Conservation (phyloP, 139 green algal genomes). For the Coccomyxa sp. region DNA sequence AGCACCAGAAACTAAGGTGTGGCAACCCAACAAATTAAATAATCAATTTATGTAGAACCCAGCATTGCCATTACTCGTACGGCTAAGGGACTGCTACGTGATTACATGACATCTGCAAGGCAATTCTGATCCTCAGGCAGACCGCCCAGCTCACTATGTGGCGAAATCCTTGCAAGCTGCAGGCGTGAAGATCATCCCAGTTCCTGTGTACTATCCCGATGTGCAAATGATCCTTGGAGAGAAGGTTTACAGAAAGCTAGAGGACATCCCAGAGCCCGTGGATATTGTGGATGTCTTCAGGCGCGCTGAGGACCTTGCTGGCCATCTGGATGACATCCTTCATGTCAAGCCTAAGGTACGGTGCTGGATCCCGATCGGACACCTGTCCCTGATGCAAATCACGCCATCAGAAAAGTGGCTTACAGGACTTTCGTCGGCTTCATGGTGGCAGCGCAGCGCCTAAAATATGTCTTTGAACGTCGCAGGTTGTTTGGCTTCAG, state of each 20-base stretch:
- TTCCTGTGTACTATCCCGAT: conserved; percentile 57
- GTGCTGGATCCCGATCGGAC: background rate
- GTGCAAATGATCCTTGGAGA: conserved; percentile 45
- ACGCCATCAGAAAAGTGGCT: background rate
- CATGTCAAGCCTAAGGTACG: conserved; percentile 21
- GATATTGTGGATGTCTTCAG: conserved; percentile 51
- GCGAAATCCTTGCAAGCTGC: conserved; percentile 36
- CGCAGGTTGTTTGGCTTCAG: conserved; percentile 50
- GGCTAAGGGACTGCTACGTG: background rate
- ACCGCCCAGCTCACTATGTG: conserved; percentile 52
- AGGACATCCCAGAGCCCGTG: conserved; percentile 26
- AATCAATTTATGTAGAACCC: too few relatives aligned
- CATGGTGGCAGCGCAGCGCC: too few relatives aligned
- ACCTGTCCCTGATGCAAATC: background rate
- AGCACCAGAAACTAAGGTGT: background rate
- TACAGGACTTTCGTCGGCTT: too few relatives aligned
- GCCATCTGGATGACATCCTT: conserved; percentile 56
- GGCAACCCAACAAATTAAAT: too few relatives aligned
- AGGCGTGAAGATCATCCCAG: conserved; percentile 51
- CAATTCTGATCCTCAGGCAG: conserved; percentile 14
- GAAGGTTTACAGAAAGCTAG: conserved; percentile 40
- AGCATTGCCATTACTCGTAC: too few relatives aligned
- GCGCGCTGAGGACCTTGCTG: conserved; percentile 21
- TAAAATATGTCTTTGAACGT: too few relatives aligned
- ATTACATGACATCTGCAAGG: background rate